Evolutionary conservation across 2,329 filamentous ascomycete genomes (phyloP), one percentile per base, ranked within the genome.

Genomic region (Fusarium tupiense): DNA sequence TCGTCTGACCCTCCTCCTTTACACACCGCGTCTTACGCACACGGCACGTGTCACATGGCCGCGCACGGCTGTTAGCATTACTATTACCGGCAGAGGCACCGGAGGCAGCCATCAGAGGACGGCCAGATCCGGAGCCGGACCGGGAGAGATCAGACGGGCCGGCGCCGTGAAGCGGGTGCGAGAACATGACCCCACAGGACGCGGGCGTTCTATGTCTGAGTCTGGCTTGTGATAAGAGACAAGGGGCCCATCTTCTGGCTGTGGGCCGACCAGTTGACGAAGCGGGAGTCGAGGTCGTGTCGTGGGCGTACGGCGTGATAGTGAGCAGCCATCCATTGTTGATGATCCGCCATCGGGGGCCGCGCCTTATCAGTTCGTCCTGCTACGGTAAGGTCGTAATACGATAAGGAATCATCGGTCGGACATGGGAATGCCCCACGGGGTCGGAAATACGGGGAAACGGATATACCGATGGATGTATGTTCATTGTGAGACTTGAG

Each of bases 1-100:
- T 85, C 49, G 86, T 84, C 74, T 86, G 86, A 64, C 85, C 87
- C 60, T 91, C 88, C 78, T 91, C 87, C 76, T 90, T 88, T 56
- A 91, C 90, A 79, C 91, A 92, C 76, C 90, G 88, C 73, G 88
- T 89, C 83, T 92, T 92, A 73, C 91, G 87, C 78, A 89, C 86
- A 68, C 91, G 86, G 80, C 91, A 92, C 62, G 89, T 90, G 83
- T 92, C 91, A 81, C 88, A 90, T n/a, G 88, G 88, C 13, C 88
- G 85, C 17, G 77, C 63, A 43, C 78, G 77, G 24, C 69, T 22
- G 22, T 52, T 69, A 53, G 73, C 33, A 66, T 59, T 38, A 62
- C 47, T 49, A 66, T 59, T 38, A 62, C 47, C 19, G 68, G 24
- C 53, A 65, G 54, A 56, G 41, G 60, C 44, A 19, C 70, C 63